Conservation (phyloP, 2,329 filamentous ascomycete genomes). For the Botrytis sinoallii region DNA sequence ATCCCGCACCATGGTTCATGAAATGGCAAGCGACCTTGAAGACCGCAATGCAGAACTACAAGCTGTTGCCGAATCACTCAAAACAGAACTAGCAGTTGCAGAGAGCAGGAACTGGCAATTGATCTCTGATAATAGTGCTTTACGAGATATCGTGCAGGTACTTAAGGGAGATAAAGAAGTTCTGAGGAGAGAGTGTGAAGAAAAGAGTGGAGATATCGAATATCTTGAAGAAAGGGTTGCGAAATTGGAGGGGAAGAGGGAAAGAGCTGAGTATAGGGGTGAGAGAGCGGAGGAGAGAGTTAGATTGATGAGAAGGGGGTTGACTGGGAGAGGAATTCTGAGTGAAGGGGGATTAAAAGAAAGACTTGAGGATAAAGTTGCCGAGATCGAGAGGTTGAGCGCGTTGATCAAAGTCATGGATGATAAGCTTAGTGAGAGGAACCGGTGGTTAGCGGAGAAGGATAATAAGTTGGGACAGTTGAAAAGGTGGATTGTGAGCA, state of each 20-base stretch:
- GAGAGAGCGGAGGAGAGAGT: slow-evolving; percentile 3
- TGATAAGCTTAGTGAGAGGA: neutral
- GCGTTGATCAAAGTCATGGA: neutral
- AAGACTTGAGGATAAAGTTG: slow-evolving; percentile 1
- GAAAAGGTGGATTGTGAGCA: slow-evolving; percentile 1
- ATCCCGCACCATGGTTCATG: neutral
- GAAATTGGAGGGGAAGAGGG: neutral
- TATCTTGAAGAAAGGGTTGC: neutral
- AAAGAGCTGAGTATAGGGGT: neutral
- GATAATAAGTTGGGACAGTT: slow-evolving; percentile 2
- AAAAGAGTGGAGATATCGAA: neutral
- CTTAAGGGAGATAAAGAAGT: neutral
- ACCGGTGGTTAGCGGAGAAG: neutral
- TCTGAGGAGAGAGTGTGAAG: neutral
- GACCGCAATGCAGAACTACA: neutral
- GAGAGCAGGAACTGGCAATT: neutral
- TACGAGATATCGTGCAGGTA: neutral
- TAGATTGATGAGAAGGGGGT: slow-evolving; percentile 5
- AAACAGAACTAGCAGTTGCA: neutral
- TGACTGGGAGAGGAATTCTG: neutral
- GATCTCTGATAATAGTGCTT: neutral
- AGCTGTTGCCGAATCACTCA: neutral
- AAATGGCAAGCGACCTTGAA: slow-evolving; percentile 7
- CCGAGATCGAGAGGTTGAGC: neutral
- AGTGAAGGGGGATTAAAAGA: neutral